Evolutionary conservation across 352 stramenopile genomes (phyloP).

Genomic region (Blastocystis hominis): DNA sequence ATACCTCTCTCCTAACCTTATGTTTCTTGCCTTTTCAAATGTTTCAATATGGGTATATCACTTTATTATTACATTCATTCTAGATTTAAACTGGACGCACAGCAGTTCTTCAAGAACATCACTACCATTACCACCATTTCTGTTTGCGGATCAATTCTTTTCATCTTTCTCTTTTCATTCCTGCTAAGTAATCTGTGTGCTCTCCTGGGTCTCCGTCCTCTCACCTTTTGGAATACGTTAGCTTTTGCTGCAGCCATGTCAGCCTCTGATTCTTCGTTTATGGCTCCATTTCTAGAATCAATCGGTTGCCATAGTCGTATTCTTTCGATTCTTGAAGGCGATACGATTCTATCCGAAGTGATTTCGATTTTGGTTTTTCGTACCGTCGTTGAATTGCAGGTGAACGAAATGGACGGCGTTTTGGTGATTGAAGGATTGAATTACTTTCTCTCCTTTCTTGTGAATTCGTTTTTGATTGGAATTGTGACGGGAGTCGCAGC

Average conservation of each 20-base stretch:
- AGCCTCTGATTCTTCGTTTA: slow-evolving; percentile 6
- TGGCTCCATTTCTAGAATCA: not conserved
- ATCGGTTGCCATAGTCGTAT: not conserved
- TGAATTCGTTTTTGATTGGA: slow-evolving; percentile 9
- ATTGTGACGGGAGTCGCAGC: not conserved
- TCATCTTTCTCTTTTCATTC: slow-evolving; percentile 34
- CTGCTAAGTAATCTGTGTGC: not conserved
- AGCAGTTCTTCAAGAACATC: not conserved
- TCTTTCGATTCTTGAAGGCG: not conserved
- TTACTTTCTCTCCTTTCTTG: slow-evolving; percentile 7
- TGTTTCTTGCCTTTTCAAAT: slow-evolving; percentile 31
- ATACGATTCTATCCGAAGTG: slow-evolving; percentile 2
- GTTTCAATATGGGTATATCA: not conserved
- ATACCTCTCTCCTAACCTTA: not conserved
- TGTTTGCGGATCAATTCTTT: not conserved
- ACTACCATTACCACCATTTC: slow-evolving; percentile 6
- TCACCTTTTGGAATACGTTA: slow-evolving; percentile 5
- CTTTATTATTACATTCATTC: not conserved
- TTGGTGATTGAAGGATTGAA: not conserved
- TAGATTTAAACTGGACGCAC: slow-evolving; percentile 10
- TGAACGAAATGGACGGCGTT: not conserved
- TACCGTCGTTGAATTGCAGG: slow-evolving; percentile 1
- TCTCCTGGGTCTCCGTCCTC: not conserved
- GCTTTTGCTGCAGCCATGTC: slow-evolving; percentile 1
- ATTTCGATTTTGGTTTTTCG: slow-evolving; percentile 21